Evolutionary conservation across 495 filamentous ascomycete species (phyloP), one percentile per base, ranked within the genome.

Genomic region (Lichina pygmaea): DNA sequence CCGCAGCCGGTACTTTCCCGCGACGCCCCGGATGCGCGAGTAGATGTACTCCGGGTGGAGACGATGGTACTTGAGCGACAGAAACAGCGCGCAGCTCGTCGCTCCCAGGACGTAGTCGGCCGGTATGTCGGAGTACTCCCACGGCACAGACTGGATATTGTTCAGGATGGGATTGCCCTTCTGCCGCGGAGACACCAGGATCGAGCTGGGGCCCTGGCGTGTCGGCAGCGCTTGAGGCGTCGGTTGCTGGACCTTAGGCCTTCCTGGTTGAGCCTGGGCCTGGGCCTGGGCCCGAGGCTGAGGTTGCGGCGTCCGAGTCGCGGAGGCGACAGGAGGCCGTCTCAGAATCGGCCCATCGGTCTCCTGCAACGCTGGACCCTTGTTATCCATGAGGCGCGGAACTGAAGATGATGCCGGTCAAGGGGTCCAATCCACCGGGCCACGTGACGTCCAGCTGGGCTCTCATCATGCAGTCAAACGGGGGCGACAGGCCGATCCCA

Each of bases 31-130:
- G 49, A 99, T 82, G 47, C 89, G 81, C 17, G 76, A 81, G 66
- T 94, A 94, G 55, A 99, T 81, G 62, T 99, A 99, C 60, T 95
- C 89, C 2, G 89, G 89, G 58, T 99, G 91, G 42, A 94, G 62
- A 9, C 89, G 83, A 58, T 97, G 89, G 59, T 99, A 99, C 59
- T 99, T 99, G 33, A 99, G 68, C 30, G 78, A 86, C 43, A 97
- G 67, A 54, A 95, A 99, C 7, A 99, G 65, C 1, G 80, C 85
- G 50, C 86, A 94, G 13, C 86, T 86, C 0, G 85, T 94, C 17
- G 64, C 53, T 6, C 89, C 89, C 3, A 99, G 65, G 8, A 81
- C 78, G 55, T 92, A 99, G 60, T 99, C 89, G 13, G 86, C 80
- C 0, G 78, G 78, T 8, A 92, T 93, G 56, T 94, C 85, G 38